Percentiles rank a stretch among this genome's conserved stretches.
Conservation (phyloP, 345 rosid genomes). For the Gossypium mustelinum region DNA sequence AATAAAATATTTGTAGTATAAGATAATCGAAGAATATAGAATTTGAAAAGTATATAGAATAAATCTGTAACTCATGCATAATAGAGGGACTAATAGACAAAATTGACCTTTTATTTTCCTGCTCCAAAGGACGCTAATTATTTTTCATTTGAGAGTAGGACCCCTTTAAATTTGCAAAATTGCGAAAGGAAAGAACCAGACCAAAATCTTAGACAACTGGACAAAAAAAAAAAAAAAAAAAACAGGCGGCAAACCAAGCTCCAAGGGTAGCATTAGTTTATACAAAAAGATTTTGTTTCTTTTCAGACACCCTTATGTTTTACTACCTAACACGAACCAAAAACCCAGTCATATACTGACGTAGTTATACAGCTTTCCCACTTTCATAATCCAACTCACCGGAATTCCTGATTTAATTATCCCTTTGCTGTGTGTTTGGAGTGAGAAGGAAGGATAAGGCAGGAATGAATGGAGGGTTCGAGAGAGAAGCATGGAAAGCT, state of each 20-base stretch:
- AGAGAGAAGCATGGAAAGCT: slow-evolving; percentile 41
- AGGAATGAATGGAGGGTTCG: slow-evolving; percentile 24
- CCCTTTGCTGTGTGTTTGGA: neutral
- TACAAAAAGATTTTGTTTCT: neutral
- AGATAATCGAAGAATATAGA: too few relatives aligned
- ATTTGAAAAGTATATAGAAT: too few relatives aligned
- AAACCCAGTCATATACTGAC: neutral
- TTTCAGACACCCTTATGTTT: neutral
- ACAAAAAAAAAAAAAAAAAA: neutral
- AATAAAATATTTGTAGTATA: too few relatives aligned
- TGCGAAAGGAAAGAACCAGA: neutral
- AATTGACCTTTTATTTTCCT: neutral
- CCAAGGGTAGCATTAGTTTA: neutral
- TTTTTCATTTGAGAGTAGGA: neutral
- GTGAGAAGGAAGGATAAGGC: neutral
- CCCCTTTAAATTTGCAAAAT: neutral
- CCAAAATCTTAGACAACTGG: neutral
- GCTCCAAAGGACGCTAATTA: neutral
- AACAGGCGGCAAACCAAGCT: neutral
- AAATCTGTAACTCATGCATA: too few relatives aligned
- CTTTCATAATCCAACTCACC: neutral
- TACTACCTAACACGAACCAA: neutral
- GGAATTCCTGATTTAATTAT: neutral
- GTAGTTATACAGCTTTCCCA: neutral
- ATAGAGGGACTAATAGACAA: too few relatives aligned